These are phyloP conservation scores for Beauveria australis DNA, from an alignment of 2,329 filamentous ascomycete genomes.

Conservation along the genomic window DNA sequence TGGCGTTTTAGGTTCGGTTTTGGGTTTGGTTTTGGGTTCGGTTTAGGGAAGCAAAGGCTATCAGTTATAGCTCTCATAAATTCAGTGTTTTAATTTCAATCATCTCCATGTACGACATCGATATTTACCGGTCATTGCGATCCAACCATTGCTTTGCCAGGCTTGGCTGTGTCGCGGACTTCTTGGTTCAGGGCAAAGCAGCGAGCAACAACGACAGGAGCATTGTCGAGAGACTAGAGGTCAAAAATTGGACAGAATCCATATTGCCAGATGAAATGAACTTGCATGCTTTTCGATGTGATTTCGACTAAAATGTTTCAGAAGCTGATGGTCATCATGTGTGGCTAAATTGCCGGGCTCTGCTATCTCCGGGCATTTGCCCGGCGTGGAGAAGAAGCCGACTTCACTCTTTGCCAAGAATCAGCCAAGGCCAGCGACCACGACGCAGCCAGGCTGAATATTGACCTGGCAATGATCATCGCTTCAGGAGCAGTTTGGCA, in stretches of 20 bases:
- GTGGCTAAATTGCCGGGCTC: neutral
- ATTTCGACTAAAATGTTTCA: neutral
- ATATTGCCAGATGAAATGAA: neutral
- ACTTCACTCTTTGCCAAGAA: neutral
- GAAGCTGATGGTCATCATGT: no score
- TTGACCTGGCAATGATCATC: neutral
- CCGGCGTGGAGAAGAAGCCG: neutral
- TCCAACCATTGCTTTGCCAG: neutral
- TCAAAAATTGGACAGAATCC: neutral
- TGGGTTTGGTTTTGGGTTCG: no score
- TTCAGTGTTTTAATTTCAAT: neutral
- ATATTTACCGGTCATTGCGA: neutral
- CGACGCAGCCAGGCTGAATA: no score
- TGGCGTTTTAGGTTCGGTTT: neutral
- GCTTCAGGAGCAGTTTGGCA: neutral
- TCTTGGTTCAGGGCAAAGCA: neutral
- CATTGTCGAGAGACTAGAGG: neutral
- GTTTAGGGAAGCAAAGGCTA: no score
- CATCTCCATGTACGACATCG: neutral
- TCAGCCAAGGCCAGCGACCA: neutral
- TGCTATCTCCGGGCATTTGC: neutral
- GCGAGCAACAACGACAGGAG: neutral
- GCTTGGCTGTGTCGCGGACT: neutral
- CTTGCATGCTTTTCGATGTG: neutral
- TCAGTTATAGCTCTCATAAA: neutral